These are phyloP conservation scores for Candida tropicalis DNA, from an alignment of 1,139 yeast species.

Conservation along the genomic window DNA sequence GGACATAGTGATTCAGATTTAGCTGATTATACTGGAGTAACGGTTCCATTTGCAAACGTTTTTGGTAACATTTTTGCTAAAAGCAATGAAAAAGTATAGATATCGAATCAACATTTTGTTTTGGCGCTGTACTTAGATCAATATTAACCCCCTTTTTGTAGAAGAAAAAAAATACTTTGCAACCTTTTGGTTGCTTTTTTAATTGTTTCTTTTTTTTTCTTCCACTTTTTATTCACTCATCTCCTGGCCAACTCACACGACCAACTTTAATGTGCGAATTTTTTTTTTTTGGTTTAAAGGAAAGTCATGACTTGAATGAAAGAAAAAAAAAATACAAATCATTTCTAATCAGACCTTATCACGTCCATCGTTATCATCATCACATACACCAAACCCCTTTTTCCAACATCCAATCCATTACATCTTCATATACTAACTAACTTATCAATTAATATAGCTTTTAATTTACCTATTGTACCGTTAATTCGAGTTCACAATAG, in stretches of 20 bases:
- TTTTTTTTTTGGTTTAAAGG: no score
- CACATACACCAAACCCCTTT: conserved; percentile 3
- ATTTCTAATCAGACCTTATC: conserved; percentile 3
- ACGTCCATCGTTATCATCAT: conserved; percentile 3
- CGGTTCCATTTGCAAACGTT: conserved; percentile 20
- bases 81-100: conserved; percentile 14
- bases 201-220: neutral
- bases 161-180: no score
- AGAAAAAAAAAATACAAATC: neutral
- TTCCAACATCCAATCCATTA: neutral
- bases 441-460: conserved; percentile 1
- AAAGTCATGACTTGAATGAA: neutral
- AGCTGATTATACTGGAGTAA: conserved; percentile 20
- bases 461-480: conserved; percentile 18
- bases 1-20: conserved; percentile 22
- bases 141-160: no score
- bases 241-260: conserved; percentile 2
- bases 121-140: no score
- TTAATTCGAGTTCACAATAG: conserved; percentile 19
- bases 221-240: neutral
- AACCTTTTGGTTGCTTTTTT: neutral
- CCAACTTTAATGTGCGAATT: neutral
- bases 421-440: conserved; percentile 5
- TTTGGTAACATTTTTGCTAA: conserved; percentile 19
- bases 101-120: no score